These are phyloP conservation scores for Aspergillus flavus DNA, from an alignment of 2,329 filamentous ascomycete species.

Conservation along the genomic window DNA sequence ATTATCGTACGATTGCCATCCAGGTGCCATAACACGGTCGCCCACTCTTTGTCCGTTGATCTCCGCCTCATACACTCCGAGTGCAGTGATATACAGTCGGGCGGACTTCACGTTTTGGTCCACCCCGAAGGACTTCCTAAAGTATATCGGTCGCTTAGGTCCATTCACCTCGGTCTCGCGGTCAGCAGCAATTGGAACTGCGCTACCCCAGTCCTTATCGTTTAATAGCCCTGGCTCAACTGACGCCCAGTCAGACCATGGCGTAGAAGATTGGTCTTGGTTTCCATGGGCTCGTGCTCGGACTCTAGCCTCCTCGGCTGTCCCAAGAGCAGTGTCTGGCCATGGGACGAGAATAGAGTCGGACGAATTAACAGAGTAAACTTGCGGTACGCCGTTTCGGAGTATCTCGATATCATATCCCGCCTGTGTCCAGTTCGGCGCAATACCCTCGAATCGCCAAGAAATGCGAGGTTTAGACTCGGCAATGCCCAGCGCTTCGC, in stretches of 20 bases:
- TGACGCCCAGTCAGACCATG: slow-evolving; percentile 32
- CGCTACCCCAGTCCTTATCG: slow-evolving; percentile 32
- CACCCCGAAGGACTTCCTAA: slow-evolving; percentile 36
- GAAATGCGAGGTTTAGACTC: slow-evolving; percentile 26
- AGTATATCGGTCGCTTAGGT: slow-evolving; percentile 33
- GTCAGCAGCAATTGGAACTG: slow-evolving; percentile 26
- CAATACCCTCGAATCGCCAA: slow-evolving; percentile 26
- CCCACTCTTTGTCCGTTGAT: slow-evolving; percentile 53
- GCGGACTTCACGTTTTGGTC: slow-evolving; percentile 15
- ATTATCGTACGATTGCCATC: slow-evolving; percentile 54
- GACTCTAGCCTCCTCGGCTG: slow-evolving; percentile 18
- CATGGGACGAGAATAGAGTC: slow-evolving; percentile 28
- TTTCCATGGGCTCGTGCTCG: slow-evolving; percentile 12
- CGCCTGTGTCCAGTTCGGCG: slow-evolving; percentile 24
- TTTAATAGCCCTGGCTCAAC: slow-evolving; percentile 39
- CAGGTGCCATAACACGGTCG: slow-evolving; percentile 46
- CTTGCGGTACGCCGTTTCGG: slow-evolving; percentile 5
- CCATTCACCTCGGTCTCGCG: slow-evolving; percentile 22
- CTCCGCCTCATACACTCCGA: slow-evolving; percentile 51
- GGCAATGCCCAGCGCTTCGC: slow-evolving; percentile 17
- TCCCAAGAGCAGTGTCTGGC: slow-evolving; percentile 20
- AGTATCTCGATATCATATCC: slow-evolving; percentile 22
- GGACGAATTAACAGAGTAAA: slow-evolving; percentile 16
- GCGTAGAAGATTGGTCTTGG: slow-evolving; percentile 16
- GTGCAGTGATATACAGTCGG: slow-evolving; percentile 50